phyloP scores from a whole-genome alignment of 148 eudicot genomes.

The Dianthus caryophyllus region DNA sequence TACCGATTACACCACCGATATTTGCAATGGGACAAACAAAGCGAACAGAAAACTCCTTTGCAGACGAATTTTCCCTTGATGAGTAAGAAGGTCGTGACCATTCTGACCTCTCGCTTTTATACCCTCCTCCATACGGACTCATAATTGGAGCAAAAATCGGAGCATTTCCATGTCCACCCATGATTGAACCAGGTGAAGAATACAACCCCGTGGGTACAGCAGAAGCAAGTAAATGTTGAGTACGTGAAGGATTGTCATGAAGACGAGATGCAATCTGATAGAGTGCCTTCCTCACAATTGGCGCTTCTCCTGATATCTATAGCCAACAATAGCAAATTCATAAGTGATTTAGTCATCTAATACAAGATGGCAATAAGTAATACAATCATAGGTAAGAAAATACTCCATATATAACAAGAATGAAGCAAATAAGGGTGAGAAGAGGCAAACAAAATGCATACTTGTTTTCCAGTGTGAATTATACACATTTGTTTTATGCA shows the following conservation, averaged over 20 bases:
- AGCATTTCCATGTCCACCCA: conserved; percentile 59
- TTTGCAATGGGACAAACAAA: conserved; percentile 76
- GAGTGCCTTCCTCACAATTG: conserved; percentile 75
- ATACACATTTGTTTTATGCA: too few species aligned
- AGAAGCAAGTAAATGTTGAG: conserved; percentile 82
- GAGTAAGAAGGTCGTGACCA: conserved; percentile 67
- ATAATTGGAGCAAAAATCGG: conserved; percentile 67
- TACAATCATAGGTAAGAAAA: too few species aligned
- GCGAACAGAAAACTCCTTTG: conserved; percentile 79
- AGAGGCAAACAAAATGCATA: too few species aligned
- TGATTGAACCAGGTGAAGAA: conserved; percentile 58
- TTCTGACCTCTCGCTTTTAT: conserved; percentile 65
- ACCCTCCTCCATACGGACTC: conserved; percentile 76
- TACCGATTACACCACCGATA: conserved; percentile 97
- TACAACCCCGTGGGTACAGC: conserved; percentile 52
- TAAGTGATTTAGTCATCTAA: neutral
- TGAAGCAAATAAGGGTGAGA: too few species aligned
- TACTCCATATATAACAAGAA: too few species aligned
- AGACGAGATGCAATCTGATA: conserved; percentile 75
- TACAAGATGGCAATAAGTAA: too few species aligned
- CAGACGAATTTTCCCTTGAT: conserved; percentile 58
- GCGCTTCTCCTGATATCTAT: conserved; percentile 78
- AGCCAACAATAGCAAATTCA: neutral
- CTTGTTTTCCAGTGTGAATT: too few species aligned
- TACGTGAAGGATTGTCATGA: conserved; percentile 90